phyloP scores from a whole-genome alignment of 176 grass and related monocot species.

The Musa itinerans region DNA sequence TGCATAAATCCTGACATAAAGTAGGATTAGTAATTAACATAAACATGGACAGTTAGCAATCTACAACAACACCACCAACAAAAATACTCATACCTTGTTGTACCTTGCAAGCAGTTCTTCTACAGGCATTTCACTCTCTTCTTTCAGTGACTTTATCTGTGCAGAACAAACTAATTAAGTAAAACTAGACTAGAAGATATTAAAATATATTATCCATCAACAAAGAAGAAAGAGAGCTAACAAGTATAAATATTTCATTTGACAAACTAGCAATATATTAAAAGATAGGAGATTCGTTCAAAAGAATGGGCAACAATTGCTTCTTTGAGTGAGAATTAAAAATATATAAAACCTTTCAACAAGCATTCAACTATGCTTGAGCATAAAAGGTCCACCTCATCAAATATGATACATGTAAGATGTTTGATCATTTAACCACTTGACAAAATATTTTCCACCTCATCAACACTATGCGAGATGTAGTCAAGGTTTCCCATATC shows the following conservation, averaged over 20 bases:
- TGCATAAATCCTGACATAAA: conserved; percentile 64
- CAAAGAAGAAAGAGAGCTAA: neutral
- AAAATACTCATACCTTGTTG: conserved; percentile 54
- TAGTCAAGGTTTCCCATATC: too few species aligned
- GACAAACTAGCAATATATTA: neutral
- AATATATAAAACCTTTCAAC: too few species aligned
- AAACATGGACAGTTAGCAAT: neutral
- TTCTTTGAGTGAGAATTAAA: too few species aligned
- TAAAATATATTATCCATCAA: neutral
- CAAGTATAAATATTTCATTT: neutral
- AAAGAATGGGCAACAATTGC: too few species aligned
- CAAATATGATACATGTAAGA: too few species aligned
- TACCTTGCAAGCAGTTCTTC: conserved; percentile 88
- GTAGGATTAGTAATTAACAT: neutral
- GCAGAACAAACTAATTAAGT: neutral
- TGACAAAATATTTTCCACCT: too few species aligned
- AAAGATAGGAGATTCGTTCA: too few species aligned
- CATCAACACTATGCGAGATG: too few species aligned
- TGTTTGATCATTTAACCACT: too few species aligned
- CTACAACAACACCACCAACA: neutral
- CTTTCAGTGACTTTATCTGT: conserved; percentile 86
- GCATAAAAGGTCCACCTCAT: too few species aligned
- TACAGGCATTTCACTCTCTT: conserved; percentile 83
- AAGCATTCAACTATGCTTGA: too few species aligned
- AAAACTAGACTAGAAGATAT: neutral